A percentile compares a stretch with the other conserved stretches of the same genome.
phyloP scores from a whole-genome alignment of 1,139 yeast species.

The Candida buenavistaensis region DNA sequence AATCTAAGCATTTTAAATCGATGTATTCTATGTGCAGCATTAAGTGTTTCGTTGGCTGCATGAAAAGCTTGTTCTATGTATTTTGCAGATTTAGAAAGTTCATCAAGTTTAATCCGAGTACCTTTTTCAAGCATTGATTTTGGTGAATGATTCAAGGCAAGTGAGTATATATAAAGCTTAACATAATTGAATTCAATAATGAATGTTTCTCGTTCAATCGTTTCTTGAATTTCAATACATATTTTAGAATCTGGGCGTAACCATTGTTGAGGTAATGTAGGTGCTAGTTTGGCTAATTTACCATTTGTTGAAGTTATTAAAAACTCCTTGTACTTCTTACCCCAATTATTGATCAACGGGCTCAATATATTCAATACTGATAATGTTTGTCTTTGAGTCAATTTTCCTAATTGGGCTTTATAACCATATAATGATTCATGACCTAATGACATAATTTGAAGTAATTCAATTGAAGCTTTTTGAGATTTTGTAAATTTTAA shows the following conservation, averaged over 20 bases:
- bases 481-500: slow-evolving; percentile 60
- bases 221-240: slow-evolving; percentile 36
- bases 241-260: slow-evolving; percentile 38
- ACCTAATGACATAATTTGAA: slow-evolving; percentile 79
- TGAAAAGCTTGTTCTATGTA: slow-evolving; percentile 80
- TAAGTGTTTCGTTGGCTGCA: slow-evolving; percentile 80
- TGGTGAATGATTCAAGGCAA: slow-evolving; percentile 65
- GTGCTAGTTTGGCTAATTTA: slow-evolving; percentile 23
- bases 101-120: slow-evolving; percentile 49
- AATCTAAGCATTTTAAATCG: slow-evolving; percentile 60
- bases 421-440: slow-evolving; percentile 79
- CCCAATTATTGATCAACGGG: slow-evolving; percentile 81
- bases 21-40: slow-evolving; percentile 72
- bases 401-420: slow-evolving; percentile 54
- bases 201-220: slow-evolving; percentile 67
- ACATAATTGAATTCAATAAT: slow-evolving; percentile 84
- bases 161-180: slow-evolving; percentile 76
- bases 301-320: slow-evolving; percentile 48
- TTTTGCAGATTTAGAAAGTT: slow-evolving; percentile 70
- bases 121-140: slow-evolving; percentile 18
- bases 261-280: slow-evolving; percentile 32
- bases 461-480: slow-evolving; percentile 73
- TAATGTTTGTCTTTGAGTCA: slow-evolving; percentile 65
- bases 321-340: slow-evolving; percentile 56
- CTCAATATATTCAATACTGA: slow-evolving; percentile 71